Evolutionary conservation across 163 green algal species (phyloP), one percentile per base, ranked within the genome.

Genomic region (Volvox carteri): DNA sequence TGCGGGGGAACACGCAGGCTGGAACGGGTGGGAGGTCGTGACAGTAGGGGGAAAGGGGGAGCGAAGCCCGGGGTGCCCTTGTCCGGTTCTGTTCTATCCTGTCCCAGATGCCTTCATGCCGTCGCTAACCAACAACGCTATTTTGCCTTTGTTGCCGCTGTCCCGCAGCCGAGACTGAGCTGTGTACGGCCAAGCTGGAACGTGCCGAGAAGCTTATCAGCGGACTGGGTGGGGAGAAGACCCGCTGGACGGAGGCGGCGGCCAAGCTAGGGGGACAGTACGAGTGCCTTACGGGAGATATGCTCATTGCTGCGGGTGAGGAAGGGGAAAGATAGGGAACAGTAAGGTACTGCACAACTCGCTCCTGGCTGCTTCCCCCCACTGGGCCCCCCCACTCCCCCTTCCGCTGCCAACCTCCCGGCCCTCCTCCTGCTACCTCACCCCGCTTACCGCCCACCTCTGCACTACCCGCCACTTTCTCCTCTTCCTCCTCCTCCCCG

Each of bases 101-200:
- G n/a, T n/a, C n/a, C n/a, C n/a, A n/a, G n/a, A n/a, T n/a, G n/a
- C n/a, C n/a, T n/a, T n/a, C n/a, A n/a, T n/a, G n/a, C n/a, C n/a
- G n/a, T n/a, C n/a, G n/a, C n/a, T n/a, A n/a, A n/a, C n/a, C n/a
- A n/a, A n/a, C n/a, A n/a, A n/a, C n/a, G n/a, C n/a, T n/a, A n/a
- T n/a, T n/a, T n/a, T n/a, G n/a, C n/a, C n/a, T n/a, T n/a, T n/a
- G n/a, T n/a, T n/a, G n/a, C n/a, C n/a, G n/a, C n/a, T n/a, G n/a
- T n/a, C n/a, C n/a, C n/a, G 41, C 84, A 89, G 90, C 48, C 21
- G 94, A 97, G 85, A 95, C 96, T 37, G 93, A 97, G 92, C 91
- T 96, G 77, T 97, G 95, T 92, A 94, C 87, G 9, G 77, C 95
- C 35, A 97, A 97, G 88, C 91, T 97, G 80, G 94, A 97, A 56